Conservation (phyloP, 1,139 yeast species). For the Blastobotrys proliferans region DNA sequence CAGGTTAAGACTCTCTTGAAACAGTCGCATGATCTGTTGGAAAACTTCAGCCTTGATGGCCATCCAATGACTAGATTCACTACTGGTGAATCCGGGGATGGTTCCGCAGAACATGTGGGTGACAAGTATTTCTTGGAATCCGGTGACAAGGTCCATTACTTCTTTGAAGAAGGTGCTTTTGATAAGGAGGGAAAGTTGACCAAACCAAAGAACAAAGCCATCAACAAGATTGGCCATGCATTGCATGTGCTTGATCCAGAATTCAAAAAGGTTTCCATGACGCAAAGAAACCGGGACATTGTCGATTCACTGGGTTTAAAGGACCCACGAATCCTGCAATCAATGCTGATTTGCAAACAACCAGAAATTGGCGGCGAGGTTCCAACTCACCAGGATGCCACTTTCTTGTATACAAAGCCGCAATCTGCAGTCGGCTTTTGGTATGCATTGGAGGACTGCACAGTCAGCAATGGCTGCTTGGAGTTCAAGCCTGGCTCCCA, state of each 20-base stretch:
- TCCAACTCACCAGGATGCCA: conserved; percentile 76
- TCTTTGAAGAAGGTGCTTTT: conserved; percentile 70
- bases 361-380: conserved; percentile 72
- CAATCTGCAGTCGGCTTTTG: conserved; percentile 74
- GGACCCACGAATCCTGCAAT: conserved; percentile 71
- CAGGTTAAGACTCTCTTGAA: conserved; percentile 42
- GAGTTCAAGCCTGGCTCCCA: conserved; percentile 76
- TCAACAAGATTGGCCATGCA: conserved; percentile 80
- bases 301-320: conserved; percentile 50
- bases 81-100: conserved; percentile 50
- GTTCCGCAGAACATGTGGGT: conserved; percentile 53
- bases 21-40: conserved; percentile 46
- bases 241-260: conserved; percentile 53
- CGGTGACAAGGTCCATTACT: conserved; percentile 63
- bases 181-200: conserved; percentile 44
- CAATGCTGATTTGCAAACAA: conserved; percentile 78
- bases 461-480: conserved; percentile 62
- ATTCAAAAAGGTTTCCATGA: conserved; percentile 51
- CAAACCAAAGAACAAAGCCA: conserved; percentile 52
- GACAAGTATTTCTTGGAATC: conserved; percentile 69
- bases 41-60: conserved; percentile 47
- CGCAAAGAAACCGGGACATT: conserved; percentile 47
- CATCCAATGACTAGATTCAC: conserved; percentile 74
- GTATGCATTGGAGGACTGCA: conserved; percentile 79
- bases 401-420: conserved; percentile 69